phyloP scores from a whole-genome alignment of 352 stramenopile genomes.

The Elongisporangium prolatum region DNA sequence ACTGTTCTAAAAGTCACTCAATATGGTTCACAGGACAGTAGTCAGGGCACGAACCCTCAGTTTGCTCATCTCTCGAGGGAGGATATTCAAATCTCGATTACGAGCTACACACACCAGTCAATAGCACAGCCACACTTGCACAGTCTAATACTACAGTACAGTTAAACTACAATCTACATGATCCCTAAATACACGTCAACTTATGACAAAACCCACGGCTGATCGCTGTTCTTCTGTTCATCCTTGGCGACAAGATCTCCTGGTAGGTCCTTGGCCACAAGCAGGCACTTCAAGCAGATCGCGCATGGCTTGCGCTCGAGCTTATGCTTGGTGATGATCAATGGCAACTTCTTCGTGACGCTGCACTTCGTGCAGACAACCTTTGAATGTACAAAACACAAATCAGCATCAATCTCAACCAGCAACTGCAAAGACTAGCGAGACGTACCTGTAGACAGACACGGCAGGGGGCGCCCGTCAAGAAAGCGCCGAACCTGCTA shows the following conservation, averaged over 20 bases:
- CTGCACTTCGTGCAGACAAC: conserved; percentile 33
- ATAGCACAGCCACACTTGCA: too few relatives aligned
- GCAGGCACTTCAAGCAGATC: conserved; percentile 31
- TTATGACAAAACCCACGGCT: neutral
- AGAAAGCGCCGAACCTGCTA: neutral
- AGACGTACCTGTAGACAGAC: neutral
- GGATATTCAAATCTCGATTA: too few relatives aligned
- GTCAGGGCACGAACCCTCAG: too few relatives aligned
- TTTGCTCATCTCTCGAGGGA: too few relatives aligned
- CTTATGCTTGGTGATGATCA: conserved; percentile 23
- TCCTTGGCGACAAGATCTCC: conserved; percentile 7
- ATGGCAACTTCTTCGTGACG: conserved; percentile 25
- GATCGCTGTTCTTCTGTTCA: neutral
- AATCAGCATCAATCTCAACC: neutral
- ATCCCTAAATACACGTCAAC: too few relatives aligned
- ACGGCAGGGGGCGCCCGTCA: neutral
- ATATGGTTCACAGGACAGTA: too few relatives aligned
- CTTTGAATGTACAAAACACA: neutral
- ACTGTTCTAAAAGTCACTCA: too few relatives aligned
- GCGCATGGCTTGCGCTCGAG: neutral
- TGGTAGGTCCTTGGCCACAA: conserved; percentile 14
- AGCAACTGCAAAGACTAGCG: neutral
- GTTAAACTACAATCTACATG: too few relatives aligned
- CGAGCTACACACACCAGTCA: too few relatives aligned
- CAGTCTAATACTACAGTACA: too few relatives aligned